phyloP scores from a whole-genome alignment of 2,329 filamentous ascomycete species.

The Aspergillus neoniger region DNA sequence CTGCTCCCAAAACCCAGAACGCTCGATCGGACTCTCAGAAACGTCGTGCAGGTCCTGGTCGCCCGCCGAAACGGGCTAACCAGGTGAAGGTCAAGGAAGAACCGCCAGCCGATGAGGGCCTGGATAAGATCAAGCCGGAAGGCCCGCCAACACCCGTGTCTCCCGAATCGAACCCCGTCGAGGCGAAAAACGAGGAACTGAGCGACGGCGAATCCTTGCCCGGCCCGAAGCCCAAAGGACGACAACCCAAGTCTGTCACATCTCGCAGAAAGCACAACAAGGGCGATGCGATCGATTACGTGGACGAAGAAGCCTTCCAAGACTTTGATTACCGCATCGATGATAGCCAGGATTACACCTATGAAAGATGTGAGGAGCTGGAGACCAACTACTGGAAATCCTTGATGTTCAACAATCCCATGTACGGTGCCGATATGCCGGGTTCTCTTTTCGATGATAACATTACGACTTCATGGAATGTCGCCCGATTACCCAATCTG shows the following conservation, averaged over 20 bases:
- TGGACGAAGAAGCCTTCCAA: conserved; percentile 89
- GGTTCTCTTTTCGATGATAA: conserved; percentile 87
- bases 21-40: conserved; percentile 46
- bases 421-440: conserved; percentile 96
- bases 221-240: conserved; percentile 50
- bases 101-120: conserved; percentile 35
- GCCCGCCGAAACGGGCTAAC: conserved; percentile 41
- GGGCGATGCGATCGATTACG: conserved; percentile 72
- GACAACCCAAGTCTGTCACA: conserved; percentile 72
- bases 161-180: conserved; percentile 54
- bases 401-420: conserved; percentile 86
- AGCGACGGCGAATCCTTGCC: conserved; percentile 47
- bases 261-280: conserved; percentile 84
- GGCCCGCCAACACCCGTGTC: conserved; percentile 58
- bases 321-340: conserved; percentile 89
- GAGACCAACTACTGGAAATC: conserved; percentile 98
- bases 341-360: conserved; percentile 79
- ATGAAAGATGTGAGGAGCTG: conserved; percentile 89
- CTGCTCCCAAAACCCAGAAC: conserved; percentile 36
- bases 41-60: conserved; percentile 47
- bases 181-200: conserved; percentile 58
- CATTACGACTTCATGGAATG: conserved; percentile 80
- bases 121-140: conserved; percentile 44
- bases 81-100: conserved; percentile 44
- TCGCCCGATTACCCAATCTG: conserved; percentile 90